Conservation (phyloP, 371 early-diverging fungal species). For the Mucor saturninus region DNA sequence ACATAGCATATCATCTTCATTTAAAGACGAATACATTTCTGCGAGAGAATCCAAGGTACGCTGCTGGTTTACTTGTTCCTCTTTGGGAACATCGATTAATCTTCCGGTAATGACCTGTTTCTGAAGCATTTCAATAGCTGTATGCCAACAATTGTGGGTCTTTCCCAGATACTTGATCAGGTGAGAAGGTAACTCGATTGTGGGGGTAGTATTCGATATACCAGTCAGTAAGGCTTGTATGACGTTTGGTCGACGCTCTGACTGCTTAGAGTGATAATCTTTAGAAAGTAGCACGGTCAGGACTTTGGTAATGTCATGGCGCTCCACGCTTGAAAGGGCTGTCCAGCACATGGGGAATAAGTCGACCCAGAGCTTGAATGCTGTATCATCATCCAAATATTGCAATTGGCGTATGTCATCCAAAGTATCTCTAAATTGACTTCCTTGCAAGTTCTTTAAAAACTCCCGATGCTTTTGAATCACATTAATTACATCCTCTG, state of each 20-base stretch:
- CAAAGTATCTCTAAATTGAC: slow-evolving; percentile 58
- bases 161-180: slow-evolving; percentile 91
- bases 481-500: slow-evolving; percentile 42
- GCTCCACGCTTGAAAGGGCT: slow-evolving; percentile 70
- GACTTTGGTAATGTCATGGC: slow-evolving; percentile 83
- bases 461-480: slow-evolving; percentile 63
- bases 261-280: slow-evolving; percentile 88
- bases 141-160: slow-evolving; percentile 92
- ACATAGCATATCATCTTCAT: slow-evolving; percentile 90
- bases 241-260: slow-evolving; percentile 86
- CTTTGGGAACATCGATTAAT: slow-evolving; percentile 64
- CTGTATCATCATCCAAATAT: slow-evolving; percentile 70
- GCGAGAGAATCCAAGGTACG: slow-evolving; percentile 88
- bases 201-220: slow-evolving; percentile 73
- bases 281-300: slow-evolving; percentile 86
- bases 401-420: slow-evolving; percentile 70
- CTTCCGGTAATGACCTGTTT: slow-evolving; percentile 51
- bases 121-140: slow-evolving; percentile 78
- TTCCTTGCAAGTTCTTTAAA: slow-evolving; percentile 59
- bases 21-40: slow-evolving; percentile 78
- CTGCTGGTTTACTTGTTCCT: slow-evolving; percentile 88
- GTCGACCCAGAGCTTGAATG: slow-evolving; percentile 83
- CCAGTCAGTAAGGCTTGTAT: slow-evolving; percentile 90
- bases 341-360: slow-evolving; percentile 90
- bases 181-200: slow-evolving; percentile 88